Evolutionary conservation across 2,329 filamentous ascomycete genomes (phyloP), one percentile per base, ranked within the genome.

Genomic region (Aspergillus eucalypticola): DNA sequence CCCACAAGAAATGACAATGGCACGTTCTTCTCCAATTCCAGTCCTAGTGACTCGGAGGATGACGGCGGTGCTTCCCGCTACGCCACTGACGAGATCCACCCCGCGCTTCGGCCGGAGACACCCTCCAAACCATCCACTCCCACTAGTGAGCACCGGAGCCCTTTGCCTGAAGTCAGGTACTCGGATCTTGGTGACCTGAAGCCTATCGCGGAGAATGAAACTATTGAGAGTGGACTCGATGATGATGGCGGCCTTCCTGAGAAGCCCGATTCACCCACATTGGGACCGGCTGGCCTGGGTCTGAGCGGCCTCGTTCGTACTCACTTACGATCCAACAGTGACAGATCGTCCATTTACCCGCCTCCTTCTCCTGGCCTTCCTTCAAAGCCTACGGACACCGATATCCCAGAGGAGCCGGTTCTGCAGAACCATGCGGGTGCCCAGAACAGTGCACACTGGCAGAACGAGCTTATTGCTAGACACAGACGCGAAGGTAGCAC

Each of bases 301-400:
- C 81, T 97, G 15, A 94, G 89, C 69, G 90, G 90, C 2, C 85
- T 96, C 81, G 88, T 96, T 49, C 87, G 90, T 32, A 89, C 93
- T 63, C 95, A 98, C 79, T 79, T 98, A 42, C 87, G 95, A 54
- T 87, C 87, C 35, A 87, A 89, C 64, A 98, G 94, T 76, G 89
- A 88, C 60, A 84, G 87, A 13, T 98, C 94, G 0, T 96, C 92
- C 0, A 82, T 95, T 25, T 92, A 91, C 66, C 86, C 85, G 25
- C 78, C 78, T 58, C 77, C 76, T 23, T 79, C 79, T 8, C 73
- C 75, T 38, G 66, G 65, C 3, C 64, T 81, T 27, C 68, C 74
- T 46, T 62, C 75, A 3, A 72, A 69, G 29, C 72, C 71, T 6
- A 65, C 72, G 10, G 74, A 77, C 10, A 39, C 48, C 10, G 53